Conservation (phyloP, 768 basidiomycete species). For the Tricholoma terreum region DNA sequence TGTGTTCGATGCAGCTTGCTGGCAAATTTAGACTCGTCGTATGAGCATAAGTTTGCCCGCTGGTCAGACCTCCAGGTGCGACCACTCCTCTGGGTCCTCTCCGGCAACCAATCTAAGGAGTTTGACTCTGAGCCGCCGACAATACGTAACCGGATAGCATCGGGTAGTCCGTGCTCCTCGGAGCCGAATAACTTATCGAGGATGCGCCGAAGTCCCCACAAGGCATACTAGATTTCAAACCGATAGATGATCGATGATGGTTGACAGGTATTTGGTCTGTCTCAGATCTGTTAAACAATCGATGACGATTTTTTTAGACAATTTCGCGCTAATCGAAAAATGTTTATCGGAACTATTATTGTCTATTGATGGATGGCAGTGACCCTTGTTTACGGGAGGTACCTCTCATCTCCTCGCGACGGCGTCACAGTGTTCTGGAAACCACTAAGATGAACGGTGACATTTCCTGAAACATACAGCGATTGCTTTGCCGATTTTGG, state of each 20-base stretch:
- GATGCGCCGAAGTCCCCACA: too few relatives aligned
- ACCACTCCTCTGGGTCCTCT: too few relatives aligned
- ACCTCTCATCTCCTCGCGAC: conserved; percentile 13
- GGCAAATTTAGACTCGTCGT: neutral
- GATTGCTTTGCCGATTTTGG: conserved; percentile 27
- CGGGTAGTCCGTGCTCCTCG: neutral
- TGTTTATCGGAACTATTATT: conserved; percentile 10
- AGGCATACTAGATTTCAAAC: too few relatives aligned
- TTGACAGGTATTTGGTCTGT: conserved; percentile 4
- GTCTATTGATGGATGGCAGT: conserved; percentile 10
- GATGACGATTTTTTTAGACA: conserved; percentile 6
- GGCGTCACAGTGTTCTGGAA: conserved; percentile 33
- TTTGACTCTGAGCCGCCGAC: neutral
- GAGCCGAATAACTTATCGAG: neutral
- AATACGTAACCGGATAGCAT: neutral
- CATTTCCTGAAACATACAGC: conserved; percentile 31
- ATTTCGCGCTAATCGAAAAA: conserved; percentile 28
- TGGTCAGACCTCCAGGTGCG: too few relatives aligned
- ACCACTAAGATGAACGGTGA: conserved; percentile 26
- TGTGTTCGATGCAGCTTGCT: neutral
- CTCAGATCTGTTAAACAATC: conserved; percentile 7
- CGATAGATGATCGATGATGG: neutral
- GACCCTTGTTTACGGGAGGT: conserved; percentile 3
- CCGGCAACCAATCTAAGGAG: neutral
- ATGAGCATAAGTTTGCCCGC: too few relatives aligned